Base-by-base conservation (phyloP, 1,284 basidiomycete species). In the Erythrobasidium hasegawianum region DNA sequence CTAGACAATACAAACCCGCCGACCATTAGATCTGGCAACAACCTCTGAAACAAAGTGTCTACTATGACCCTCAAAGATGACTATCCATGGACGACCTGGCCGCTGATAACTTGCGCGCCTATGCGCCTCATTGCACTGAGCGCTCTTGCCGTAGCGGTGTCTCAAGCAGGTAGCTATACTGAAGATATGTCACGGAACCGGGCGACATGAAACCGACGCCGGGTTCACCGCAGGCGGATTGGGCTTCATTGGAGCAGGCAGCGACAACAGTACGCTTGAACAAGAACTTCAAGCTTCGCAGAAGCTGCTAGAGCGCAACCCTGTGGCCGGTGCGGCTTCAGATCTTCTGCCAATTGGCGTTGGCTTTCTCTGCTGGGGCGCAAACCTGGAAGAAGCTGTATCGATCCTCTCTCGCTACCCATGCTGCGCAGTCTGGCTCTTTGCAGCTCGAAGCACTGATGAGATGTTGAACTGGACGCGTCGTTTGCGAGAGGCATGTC, bases 331-430 rank as follows among this genome's bases (percentile, higher is more conserved):
- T 13, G 10, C 5, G 38, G 13, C 13, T n/a, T 27, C 27, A 16
- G 41, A 26, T 20, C 47, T 47, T 4, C 24, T 64, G 39, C 61
- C 61, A 24, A 39, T 64, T 29, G 61, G 61, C n/a, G 54, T 64
- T 16, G 61, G 61, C n/a, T 64, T 64, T 53, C 54, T 64, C 1
- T 56, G 56, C 39, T 64, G 61, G 61, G 61, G 61, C 16, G 61
- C 61, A 29, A 43, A 64, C 39, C 38, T 64, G n/a, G 40, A 33
- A 24, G 52, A 64, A 43, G 61, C 61, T 11, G 54, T 22, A 1
- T 14, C 22, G 1, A 38, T 45, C 18, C 38, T 64, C n/a, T 41
- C 39, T 26, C 56, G 43, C 56, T 56, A 56, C 53, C 52, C 41
- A 11, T 54, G 52, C 16, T 64, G 61, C n/a, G 61, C 61, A 18